Evolutionary conservation across 2,329 filamentous ascomycete species (phyloP), one percentile per base, ranked within the genome.

Genomic region (Sclerotinia trifoliorum): DNA sequence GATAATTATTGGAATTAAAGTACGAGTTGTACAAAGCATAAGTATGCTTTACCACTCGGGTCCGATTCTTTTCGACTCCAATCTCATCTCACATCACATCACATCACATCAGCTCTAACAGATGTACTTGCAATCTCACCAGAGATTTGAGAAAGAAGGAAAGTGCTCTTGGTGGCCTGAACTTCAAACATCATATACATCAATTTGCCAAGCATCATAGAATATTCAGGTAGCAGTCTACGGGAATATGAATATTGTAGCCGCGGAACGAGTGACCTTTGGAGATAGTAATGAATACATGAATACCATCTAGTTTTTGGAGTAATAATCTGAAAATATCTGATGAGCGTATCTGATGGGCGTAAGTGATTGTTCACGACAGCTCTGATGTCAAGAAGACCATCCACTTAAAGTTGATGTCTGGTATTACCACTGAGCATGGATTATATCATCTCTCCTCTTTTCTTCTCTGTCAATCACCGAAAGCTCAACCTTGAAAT

Each of bases 31-130:
- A 44, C 35, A 21, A 42, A 24, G 35, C 19, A 26, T 44, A 57
- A 58, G 55, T 26, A 58, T 58, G 35, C 55, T 58, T 58, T 44
- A 39, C 26, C 42, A 58, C 55, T 26, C 35, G n/a, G 35, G 15
- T 58, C 35, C 35, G 2, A 15, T 26, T 44, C 13, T 24, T n/a
- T 49, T 49, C 10, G 21, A 21, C 17, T 21, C 21, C 5, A 48
- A n/a, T 48, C 21, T 48, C 7, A 42, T 17, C 39, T n/a, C 44
- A 48, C 13, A 48, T 48, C 44, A 48, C 15, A 48, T 48, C 44
- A 48, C 44, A 49, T 49, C 48, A 49, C 48, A n/a, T 49, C 48
- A 49, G 21, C 48, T 49, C 48, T 10, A 24, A 48, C 21, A 48
- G n/a, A 48, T 48, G 19, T n/a, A 48, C 46, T 48, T n/a, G 17